Evolutionary conservation across 768 basidiomycete genomes (phyloP), one percentile per base, ranked within the genome.

Genomic region (Lentinula aciculospora): DNA sequence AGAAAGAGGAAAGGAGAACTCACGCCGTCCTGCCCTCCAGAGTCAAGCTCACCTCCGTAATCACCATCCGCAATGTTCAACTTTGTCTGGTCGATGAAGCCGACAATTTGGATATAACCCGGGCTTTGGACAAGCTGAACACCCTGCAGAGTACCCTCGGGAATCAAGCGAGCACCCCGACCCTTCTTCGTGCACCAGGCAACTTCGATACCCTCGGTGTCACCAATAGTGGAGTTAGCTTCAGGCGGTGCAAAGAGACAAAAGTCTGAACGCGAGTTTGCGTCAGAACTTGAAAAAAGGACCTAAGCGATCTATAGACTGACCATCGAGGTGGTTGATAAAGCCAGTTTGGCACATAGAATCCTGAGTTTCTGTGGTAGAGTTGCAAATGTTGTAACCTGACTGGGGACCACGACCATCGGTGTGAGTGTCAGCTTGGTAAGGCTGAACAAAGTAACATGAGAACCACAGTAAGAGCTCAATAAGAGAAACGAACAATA

Each of bases 351-450:
- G 88, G 62, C 87, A 80, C 19, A 72, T 64, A 3, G 87, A 88
- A 1, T 72, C 21, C 53, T 79, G 82, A 62, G 74, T 77, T 66
- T 86, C 75, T 0, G 88, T 88, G 17, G 84, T 82, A 0, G 81
- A 78, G 68, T 88, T 89, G 68, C 86, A 88, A 10, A 72, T 64
- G 67, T 86, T 87, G 75, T 85, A 87, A 15, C 88, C 88, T 19
- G 64, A 63, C 66, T 89, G 88, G 13, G 71, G 56, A 32, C 56
- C n/a, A 66, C 58, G 56, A 19, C 44, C 56, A 47, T 53, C 58
- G 56, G 67, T 67, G 53, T 74, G 65, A 10, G 62, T 58, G 53
- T 79, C 74, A 32, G 72, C 79, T 67, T 81, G 73, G 62, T 80
- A 74, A 3, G 81, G 81, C 79, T 82, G 48, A 15, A 23, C 39